phyloP scores from a whole-genome alignment of 208 protist genomes.

The Vickermania spadyakhi region DNA sequence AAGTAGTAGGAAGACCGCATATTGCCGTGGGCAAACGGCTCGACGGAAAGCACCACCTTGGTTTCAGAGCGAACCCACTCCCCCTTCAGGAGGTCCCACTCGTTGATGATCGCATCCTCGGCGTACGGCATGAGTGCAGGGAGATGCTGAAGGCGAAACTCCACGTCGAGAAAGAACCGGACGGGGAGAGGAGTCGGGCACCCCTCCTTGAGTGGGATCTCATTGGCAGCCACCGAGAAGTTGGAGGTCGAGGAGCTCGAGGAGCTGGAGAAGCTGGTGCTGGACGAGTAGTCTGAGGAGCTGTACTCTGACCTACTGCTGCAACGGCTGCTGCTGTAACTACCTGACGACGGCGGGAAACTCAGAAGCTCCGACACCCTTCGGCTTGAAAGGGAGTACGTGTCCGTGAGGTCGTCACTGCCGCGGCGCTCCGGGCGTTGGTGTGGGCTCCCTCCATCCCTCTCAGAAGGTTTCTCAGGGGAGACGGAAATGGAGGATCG shows the following conservation, averaged over 20 bases:
- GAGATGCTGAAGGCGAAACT: slow-evolving; percentile 27
- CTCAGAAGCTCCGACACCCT: not conserved
- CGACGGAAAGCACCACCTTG: slow-evolving; percentile 41
- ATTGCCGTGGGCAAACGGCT: slow-evolving; percentile 64
- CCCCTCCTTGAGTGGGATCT: slow-evolving; percentile 36
- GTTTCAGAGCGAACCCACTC: slow-evolving; percentile 53
- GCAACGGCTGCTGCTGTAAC: not conserved
- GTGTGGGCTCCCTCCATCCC: not conserved
- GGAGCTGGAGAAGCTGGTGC: slow-evolving; percentile 9
- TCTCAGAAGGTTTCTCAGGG: not conserved
- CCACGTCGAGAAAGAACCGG: slow-evolving; percentile 37
- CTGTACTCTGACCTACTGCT: slow-evolving; percentile 6
- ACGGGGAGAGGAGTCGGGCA: slow-evolving; percentile 30
- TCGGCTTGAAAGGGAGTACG: not conserved
- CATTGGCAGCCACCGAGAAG: slow-evolving; percentile 11
- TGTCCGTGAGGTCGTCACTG: not conserved
- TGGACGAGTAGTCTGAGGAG: slow-evolving; percentile 17
- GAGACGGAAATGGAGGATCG: not conserved
- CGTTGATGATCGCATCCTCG: slow-evolving; percentile 53
- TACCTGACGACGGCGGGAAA: too few relatives aligned
- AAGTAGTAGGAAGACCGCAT: slow-evolving; percentile 82
- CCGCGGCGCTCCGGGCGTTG: not conserved
- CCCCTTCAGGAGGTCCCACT: slow-evolving; percentile 56
- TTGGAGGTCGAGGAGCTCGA: slow-evolving; percentile 2
- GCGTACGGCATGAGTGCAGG: slow-evolving; percentile 26